These are phyloP conservation scores for Marchantia polymorpha DNA, from an alignment of 225 moss, liverwort and hornwort genomes.

Conservation along the genomic window DNA sequence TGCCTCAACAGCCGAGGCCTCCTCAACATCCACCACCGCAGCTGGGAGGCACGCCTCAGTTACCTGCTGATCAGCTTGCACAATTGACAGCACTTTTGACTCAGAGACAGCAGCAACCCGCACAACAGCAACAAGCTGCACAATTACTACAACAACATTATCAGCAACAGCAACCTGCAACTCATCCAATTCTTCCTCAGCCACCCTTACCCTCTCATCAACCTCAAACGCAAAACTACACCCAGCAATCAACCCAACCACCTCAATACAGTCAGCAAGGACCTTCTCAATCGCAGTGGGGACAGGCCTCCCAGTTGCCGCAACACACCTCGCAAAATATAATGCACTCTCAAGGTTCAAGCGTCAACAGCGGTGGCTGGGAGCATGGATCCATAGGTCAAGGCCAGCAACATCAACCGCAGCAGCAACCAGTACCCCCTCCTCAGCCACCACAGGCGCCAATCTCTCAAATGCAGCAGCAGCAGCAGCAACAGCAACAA, in stretches of 20 bases:
- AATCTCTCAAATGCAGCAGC: constrained; percentile 38
- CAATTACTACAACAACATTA: constrained; percentile 77
- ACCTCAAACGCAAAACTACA: constrained; percentile 34
- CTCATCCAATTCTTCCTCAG: constrained; percentile 21
- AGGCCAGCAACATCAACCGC: constrained; percentile 44
- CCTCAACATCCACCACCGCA: constrained; percentile 62
- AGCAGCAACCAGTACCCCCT: constrained; percentile 11
- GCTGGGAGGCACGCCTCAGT: constrained; percentile 57
- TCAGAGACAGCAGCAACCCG: constrained; percentile 80
- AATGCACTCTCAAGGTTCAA: constrained; percentile 26
- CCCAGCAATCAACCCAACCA: constrained; percentile 20
- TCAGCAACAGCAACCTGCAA: constrained; percentile 50
- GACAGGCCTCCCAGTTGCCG: constrained; percentile 41
- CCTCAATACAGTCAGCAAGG: constrained; percentile 43
- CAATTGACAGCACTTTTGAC: constrained; percentile 85
- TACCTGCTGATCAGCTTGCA: constrained; percentile 80
- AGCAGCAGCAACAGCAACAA: constrained; percentile 18
- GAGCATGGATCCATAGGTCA: constrained; percentile 24
- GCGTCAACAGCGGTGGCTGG: constrained; percentile 25
- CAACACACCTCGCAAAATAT: constrained; percentile 28
- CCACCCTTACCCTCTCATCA: constrained; percentile 29
- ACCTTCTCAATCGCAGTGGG: constrained; percentile 56
- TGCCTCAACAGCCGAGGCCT: constrained; percentile 58
- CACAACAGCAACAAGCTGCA: constrained; percentile 87
- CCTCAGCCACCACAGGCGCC: constrained; percentile 20